Base-by-base conservation (phyloP, 2,329 filamentous ascomycete species). In the Cadophora sp. region DNA sequence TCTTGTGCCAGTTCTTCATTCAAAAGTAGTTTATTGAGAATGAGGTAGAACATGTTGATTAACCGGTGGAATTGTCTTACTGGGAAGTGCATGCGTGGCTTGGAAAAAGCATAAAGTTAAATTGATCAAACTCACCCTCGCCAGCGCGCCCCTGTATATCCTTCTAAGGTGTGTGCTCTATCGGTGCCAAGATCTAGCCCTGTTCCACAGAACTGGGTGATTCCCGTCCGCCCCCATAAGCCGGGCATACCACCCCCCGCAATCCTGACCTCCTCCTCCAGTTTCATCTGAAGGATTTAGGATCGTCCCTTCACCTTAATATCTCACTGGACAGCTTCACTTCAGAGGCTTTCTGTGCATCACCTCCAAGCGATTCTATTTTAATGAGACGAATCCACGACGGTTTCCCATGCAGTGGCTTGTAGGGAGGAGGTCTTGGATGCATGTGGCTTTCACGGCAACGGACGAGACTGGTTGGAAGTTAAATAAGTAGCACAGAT, bases 171-270 rank as follows among this genome's bases (percentile, higher is more conserved):
- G 11, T 39, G 36, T 39, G 36, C 4, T 39, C 36, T 30, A 33
- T 30, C 27, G 24, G 13, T 18, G 48, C 48, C 48, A 51, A 51
- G 48, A 24, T 24, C 11, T 9, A 30, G 48, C 48, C 48, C 48
- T 16, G 20, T 51, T 24, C 2, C 27, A 22, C 48, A 16, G 13
- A 30, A 33, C 11, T 51, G 48, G 48, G 24, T 51, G 24, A 51
- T 51, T 51, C 48, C 48, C 48, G 24, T 30, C 24, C 16, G 22
- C 47, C 48, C 48, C 48, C 48, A 51, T 51, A 51, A 51, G 48
- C 48, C 48, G 48, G 48, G 48, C 48, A 51, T 51, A 51, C 24
- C 14, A 51, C 2, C 13, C 24, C 24, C 48, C 48, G 48, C 48
- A 51, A 51, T 51, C 48, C 48, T 51, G 14, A 51, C 48, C 7